Base-by-base conservation (phyloP, 2,329 filamentous ascomycete genomes). In the Ceratocystis albifundus region DNA sequence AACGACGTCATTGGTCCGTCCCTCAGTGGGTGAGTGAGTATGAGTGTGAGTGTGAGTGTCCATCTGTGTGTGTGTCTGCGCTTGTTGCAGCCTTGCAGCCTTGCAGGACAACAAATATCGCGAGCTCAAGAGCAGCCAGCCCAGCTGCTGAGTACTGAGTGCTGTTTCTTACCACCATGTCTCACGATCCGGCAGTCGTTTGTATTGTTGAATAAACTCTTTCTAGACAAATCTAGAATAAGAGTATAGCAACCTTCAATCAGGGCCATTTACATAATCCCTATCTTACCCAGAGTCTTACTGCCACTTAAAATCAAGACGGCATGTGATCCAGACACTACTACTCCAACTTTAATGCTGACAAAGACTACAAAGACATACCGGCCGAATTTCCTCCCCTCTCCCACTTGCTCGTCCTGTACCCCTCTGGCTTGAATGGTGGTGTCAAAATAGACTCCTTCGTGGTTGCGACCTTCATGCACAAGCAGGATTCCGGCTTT, bases 1-100 rank as follows among this genome's bases (percentile, higher is more conserved):
- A 10, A 12, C 66, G 62, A 67, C 66, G 62, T 67, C 66, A 67
- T 67, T 59, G 46, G 41, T 45, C 48, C 48, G n/a, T 50, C 48
- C 20, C 4, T 41, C 8, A 41, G 36, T 41, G 4, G 4, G 28
- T 28, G 28, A 28, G 28, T 28, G 28, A 28, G 28, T n/a, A n/a
- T n/a, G n/a, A n/a, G n/a, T n/a, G n/a, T n/a, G 25, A 28, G 32
- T 32, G 30, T 3, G 28, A n/a, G n/a, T n/a, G n/a, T n/a, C n/a
- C n/a, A n/a, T n/a, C n/a, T 30, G 30, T 10, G 32, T 36, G 36
- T 4, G 36, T 41, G 36, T 41, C 3, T 15, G n/a, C n/a, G n/a
- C n/a, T n/a, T n/a, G n/a, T 41, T 12, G 10, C n/a, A n/a, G n/a
- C n/a, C n/a, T n/a, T 15, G 36, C 36, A 41, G 36, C 36, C 36